Percentiles rank a stretch among this genome's conserved stretches.
phyloP scores from a whole-genome alignment of 1,284 basidiomycete genomes.

The Apiotrichum gamsii region DNA sequence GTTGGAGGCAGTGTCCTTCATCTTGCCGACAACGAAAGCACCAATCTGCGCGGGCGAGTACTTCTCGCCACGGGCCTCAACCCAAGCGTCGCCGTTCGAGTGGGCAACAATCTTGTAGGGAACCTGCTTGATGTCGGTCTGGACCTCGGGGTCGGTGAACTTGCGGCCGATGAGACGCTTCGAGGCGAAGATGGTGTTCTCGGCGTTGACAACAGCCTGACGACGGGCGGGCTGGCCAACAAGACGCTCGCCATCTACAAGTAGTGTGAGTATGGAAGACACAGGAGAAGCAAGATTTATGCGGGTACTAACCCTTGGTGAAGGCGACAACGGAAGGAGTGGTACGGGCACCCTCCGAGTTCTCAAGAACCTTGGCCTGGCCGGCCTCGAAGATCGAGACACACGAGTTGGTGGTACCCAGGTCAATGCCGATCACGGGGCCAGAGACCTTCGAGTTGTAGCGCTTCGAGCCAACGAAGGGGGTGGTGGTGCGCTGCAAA shows the following conservation, averaged over 20 bases:
- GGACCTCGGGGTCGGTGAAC: constrained; percentile 87
- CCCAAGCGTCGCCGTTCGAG: constrained; percentile 59
- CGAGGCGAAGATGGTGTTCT: constrained; percentile 90
- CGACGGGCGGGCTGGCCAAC: constrained; percentile 96
- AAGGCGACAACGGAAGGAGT: constrained; percentile 98
- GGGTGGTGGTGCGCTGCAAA: constrained; percentile 29
- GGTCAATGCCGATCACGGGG: constrained; percentile 52
- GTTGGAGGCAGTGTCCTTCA: constrained; percentile 90
- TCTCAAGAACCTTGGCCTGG: constrained; percentile 90
- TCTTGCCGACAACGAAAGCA: constrained; percentile 83
- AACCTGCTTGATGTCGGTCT: constrained; percentile 68
- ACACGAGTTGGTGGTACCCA: constrained; percentile 68
- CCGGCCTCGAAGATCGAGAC: constrained; percentile 95
- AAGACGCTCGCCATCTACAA: constrained; percentile 68
- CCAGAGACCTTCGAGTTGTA: constrained; percentile 51
- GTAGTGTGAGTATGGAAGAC: background rate
- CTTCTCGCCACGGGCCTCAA: constrained; percentile 62
- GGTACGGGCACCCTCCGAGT: constrained; percentile 93
- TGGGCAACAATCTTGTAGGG: constrained; percentile 68
- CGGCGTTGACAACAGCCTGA: constrained; percentile 93
- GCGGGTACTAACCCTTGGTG: constrained; percentile 62
- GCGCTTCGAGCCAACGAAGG: constrained; percentile 38
- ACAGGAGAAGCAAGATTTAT: background rate
- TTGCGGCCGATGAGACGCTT: constrained; percentile 95
- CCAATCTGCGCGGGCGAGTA: constrained; percentile 60